Evolutionary conservation across 2,329 filamentous ascomycete genomes (phyloP), one percentile per base, ranked within the genome.

Genomic region (Trichoderma sp.): DNA sequence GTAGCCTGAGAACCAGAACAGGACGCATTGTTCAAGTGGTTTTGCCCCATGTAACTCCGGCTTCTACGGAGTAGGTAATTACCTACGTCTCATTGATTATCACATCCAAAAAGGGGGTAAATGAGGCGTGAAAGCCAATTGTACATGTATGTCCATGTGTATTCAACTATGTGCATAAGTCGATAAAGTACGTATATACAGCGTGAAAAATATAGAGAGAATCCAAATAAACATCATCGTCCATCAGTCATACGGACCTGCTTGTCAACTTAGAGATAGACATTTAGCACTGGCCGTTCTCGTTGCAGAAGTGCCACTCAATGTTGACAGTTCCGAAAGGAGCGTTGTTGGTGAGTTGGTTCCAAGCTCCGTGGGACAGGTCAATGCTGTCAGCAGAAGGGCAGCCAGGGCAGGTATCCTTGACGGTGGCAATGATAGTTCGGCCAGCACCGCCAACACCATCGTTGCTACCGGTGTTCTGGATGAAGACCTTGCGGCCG

Each of bases 301-400:
- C 58, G 47, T 64, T 71, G 70, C 70, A 71, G 70, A 71, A 71
- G 58, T 71, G 68, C 68, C 70, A 71, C 57, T 68, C 58, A 62
- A 71, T 68, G 70, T 71, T 71, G 30, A 71, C n/a, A 11, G 58
- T 71, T n/a, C 70, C 70, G 34, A 53, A 32, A 55, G 43, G 30
- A 34, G 70, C 70, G 26, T 55, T 9, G 64, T 68, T 68, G 43
- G 70, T 71, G 39, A 71, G 64, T 2, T 28, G 4, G 58, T 68
- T 64, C 64, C 65, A 71, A 43, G 64, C 70, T 23, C 70, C 70
- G 26, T 39, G 34, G 23, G 70, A 71, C 55, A 71, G 64, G 23
- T 71, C 70, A 47, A 71, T 68, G 70, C 55, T 62, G 58, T 71
- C 70, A 8, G 70, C 57, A 3, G 70, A 30, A 26, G 57, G 57